Evolutionary conservation across 176 grass and related monocot genomes (phyloP).

Genomic region (Puya raimondii): DNA sequence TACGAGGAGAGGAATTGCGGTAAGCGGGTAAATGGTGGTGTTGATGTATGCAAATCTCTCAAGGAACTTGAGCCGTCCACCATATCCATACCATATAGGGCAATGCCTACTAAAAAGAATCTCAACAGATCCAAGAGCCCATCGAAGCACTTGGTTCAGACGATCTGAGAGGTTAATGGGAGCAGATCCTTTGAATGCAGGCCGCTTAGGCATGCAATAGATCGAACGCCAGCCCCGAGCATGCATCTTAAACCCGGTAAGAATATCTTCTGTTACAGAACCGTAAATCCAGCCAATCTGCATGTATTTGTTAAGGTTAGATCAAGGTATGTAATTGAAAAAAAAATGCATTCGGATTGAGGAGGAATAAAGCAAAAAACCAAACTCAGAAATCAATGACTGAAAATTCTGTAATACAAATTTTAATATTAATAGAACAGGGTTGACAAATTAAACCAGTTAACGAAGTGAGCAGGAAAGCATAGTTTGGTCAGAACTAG

Average conservation of each 20-base stretch:
- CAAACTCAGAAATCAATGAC: no score
- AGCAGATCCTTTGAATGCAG: constrained; percentile 84
- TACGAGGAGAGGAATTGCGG: constrained; percentile 61
- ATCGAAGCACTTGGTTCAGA: constrained; percentile 83
- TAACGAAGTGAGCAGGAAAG: no score
- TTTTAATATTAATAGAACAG: no score
- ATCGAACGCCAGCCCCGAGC: constrained; percentile 82
- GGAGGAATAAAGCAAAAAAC: no score
- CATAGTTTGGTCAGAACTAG: no score
- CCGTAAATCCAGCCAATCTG: constrained; percentile 98
- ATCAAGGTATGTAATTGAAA: neutral
- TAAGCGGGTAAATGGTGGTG: constrained; percentile 86
- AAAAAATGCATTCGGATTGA: no score
- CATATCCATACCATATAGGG: constrained; percentile 87
- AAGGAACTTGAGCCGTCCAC: constrained; percentile 68
- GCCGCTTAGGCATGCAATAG: constrained; percentile 78
- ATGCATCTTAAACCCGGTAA: constrained; percentile 94
- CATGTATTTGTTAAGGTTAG: neutral
- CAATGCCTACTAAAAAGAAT: constrained; percentile 93
- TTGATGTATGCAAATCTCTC: constrained; percentile 89
- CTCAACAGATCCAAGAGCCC: constrained; percentile 86
- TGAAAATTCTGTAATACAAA: no score
- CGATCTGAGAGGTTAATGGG: constrained; percentile 92
- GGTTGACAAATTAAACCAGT: no score
- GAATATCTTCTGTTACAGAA: constrained; percentile 93